A percentile compares a stretch with the other conserved stretches of the same genome.
These are phyloP conservation scores for Polychaeton citri DNA, from an alignment of 2,329 filamentous ascomycete species.

Conservation along the genomic window DNA sequence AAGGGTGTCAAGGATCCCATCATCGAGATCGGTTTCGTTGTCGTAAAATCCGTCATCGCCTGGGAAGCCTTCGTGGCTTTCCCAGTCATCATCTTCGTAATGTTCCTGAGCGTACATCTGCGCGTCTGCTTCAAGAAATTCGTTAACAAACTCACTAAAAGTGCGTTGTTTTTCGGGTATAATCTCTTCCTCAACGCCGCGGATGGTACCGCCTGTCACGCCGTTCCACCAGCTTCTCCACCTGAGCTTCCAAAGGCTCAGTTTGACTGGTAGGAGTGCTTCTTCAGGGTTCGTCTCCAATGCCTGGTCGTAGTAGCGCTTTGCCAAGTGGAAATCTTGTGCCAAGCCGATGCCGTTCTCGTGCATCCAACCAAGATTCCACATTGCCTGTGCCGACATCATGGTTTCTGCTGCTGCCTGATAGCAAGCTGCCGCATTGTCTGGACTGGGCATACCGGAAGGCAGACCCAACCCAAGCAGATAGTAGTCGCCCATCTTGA, in stretches of 20 bases:
- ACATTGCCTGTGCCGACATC: slow-evolving; percentile 86
- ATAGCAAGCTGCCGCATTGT: slow-evolving; percentile 89
- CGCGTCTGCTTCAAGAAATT: slow-evolving; percentile 56
- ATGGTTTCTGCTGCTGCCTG: slow-evolving; percentile 81
- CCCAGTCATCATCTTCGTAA: slow-evolving; percentile 32
- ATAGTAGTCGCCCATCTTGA: slow-evolving; percentile 99
- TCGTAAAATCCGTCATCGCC: slow-evolving; percentile 46
- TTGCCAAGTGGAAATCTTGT: slow-evolving; percentile 94
- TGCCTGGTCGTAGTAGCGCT: slow-evolving; percentile 88
- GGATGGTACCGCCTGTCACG: slow-evolving; percentile 76
- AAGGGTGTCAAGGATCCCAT: slow-evolving; percentile 70
- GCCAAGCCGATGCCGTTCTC: slow-evolving; percentile 87
- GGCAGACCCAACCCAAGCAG: slow-evolving; percentile 60
- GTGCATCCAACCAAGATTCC: slow-evolving; percentile 98
- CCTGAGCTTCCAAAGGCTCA: slow-evolving; percentile 76
- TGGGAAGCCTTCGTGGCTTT: slow-evolving; percentile 29
- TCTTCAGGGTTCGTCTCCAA: slow-evolving; percentile 74
- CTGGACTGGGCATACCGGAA: slow-evolving; percentile 40
- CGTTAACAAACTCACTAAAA: slow-evolving; percentile 71
- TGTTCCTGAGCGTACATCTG: slow-evolving; percentile 30
- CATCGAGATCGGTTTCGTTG: slow-evolving; percentile 51
- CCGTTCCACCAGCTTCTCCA: slow-evolving; percentile 88
- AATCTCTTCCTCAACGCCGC: slow-evolving; percentile 74
- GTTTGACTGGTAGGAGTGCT: slow-evolving; percentile 81
- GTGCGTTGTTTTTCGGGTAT: slow-evolving; percentile 36